Percentiles rank a stretch among this genome's conserved stretches.
These are phyloP conservation scores for Hanseniaspora vineae DNA, from an alignment of 805 yeast genomes.

Conservation along the genomic window DNA sequence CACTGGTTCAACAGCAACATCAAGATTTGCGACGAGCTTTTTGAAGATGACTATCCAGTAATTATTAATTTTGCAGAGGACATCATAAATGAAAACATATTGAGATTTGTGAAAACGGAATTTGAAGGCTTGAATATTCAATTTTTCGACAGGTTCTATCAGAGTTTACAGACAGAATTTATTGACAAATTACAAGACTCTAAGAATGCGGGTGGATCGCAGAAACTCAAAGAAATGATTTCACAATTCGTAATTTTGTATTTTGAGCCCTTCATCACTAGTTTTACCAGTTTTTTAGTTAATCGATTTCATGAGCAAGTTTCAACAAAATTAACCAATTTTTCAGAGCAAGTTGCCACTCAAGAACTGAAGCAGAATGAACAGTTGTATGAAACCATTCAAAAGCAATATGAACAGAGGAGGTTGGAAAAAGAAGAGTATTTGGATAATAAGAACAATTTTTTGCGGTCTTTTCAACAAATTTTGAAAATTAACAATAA, in stretches of 20 bases:
- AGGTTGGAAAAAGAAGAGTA: neutral
- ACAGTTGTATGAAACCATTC: constrained; percentile 26
- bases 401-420: constrained; percentile 16
- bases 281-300: constrained; percentile 22
- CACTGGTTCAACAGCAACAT: constrained; percentile 26
- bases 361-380: constrained; percentile 31
- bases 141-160: constrained; percentile 23
- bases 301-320: constrained; percentile 19
- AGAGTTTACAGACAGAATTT: constrained; percentile 15
- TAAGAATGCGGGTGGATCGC: constrained; percentile 21
- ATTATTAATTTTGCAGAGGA: constrained; percentile 26
- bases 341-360: constrained; percentile 15
- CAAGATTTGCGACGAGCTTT: constrained; percentile 26
- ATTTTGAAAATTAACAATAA: constrained; percentile 34
- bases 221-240: constrained; percentile 18
- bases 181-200: constrained; percentile 27
- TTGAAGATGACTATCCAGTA: constrained; percentile 28
- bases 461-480: constrained; percentile 50
- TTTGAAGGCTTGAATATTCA: constrained; percentile 16
- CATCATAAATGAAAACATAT: constrained; percentile 26
- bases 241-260: constrained; percentile 26
- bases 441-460: constrained; percentile 33
- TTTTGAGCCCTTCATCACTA: constrained; percentile 23
- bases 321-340: constrained; percentile 14
- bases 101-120: constrained; percentile 16